Percentiles rank a stretch among this genome's conserved stretches.
Evolutionary conservation across 257 asterid species (phyloP).

Genomic region (Primulina eburnea): DNA sequence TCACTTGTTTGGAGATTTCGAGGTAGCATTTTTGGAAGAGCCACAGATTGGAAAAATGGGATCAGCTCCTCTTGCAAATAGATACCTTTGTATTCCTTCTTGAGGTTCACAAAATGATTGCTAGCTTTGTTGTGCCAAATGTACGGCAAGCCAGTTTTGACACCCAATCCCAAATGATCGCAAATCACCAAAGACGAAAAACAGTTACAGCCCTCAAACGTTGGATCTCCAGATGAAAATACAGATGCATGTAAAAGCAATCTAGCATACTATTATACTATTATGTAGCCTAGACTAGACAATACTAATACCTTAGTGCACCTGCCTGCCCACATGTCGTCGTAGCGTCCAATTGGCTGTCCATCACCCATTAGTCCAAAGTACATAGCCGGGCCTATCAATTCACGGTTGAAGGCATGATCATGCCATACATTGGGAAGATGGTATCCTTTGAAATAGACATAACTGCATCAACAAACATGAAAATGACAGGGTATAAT

Average conservation of each 20-base stretch:
- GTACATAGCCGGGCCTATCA: slow-evolving; percentile 51
- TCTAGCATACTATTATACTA: background rate
- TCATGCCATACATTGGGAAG: slow-evolving; percentile 55
- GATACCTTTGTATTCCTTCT: slow-evolving; percentile 55
- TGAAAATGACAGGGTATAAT: slow-evolving; percentile 8
- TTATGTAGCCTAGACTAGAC: background rate
- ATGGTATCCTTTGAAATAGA: slow-evolving; percentile 42
- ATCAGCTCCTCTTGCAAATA: slow-evolving; percentile 56
- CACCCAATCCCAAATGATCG: slow-evolving; percentile 48
- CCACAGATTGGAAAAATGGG: slow-evolving; percentile 44
- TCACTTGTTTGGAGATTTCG: slow-evolving; percentile 46
- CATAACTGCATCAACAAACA: slow-evolving; percentile 48
- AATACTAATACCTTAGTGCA: slow-evolving; percentile 36
- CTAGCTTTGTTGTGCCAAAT: slow-evolving; percentile 62
- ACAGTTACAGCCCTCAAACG: background rate
- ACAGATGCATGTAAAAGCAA: slow-evolving; percentile 3
- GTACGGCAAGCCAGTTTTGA: slow-evolving; percentile 49
- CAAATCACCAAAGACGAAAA: slow-evolving; percentile 34
- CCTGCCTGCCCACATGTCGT: slow-evolving; percentile 57
- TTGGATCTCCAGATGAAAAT: background rate
- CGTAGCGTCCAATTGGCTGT: slow-evolving; percentile 49
- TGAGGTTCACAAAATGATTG: slow-evolving; percentile 46
- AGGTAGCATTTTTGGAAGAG: slow-evolving; percentile 44
- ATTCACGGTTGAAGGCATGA: slow-evolving; percentile 39
- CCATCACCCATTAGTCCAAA: slow-evolving; percentile 54